Base-by-base conservation (phyloP, 2,329 filamentous ascomycete species). In the Lasiodiplodia citricola region DNA sequence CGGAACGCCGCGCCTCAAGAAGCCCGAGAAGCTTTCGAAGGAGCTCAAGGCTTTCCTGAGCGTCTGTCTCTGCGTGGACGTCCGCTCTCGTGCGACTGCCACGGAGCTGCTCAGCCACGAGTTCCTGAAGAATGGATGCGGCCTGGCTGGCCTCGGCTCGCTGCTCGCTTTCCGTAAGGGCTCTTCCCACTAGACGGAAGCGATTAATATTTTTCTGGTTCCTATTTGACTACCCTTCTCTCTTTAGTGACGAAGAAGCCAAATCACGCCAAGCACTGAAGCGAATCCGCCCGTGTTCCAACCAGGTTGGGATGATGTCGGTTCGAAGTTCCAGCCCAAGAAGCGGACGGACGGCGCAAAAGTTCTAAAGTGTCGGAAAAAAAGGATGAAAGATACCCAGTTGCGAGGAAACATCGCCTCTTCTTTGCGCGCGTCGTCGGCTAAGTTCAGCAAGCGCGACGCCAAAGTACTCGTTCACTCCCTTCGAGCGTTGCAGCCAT, bases 41-140 rank as follows among this genome's bases (percentile, higher is more conserved):
- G 96, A 98, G 82, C 89, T 99, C 74, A 98, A 98, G 86, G 92
- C 93, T 25, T 99, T 99, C 88, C 82, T 99, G 77, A 96, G 92
- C 31, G 94, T 97, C 71, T 99, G 96, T 81, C 86, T 99, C 57
- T 98, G 96, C 75, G 96, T 99, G 57, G 95, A 98, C 76, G 94
- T 99, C 76, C 94, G 95, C 85, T 95, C 92, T 78, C 90, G 96
- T 78, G 96, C 96, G 14, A 97, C 93, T 31, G 94, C 96, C 0
- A 88, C 93, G 70, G 96, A 99, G 82, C 85, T 99, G 62, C 84
- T 98, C 70, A 88, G 90, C 70, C 94, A 98, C 78, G 96, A 98
- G 75, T 99, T 99, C 85, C 83, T 99, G 78, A 94, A 94, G 84
- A 92, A 92, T 75, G 95, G 96, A 23, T 98, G 95, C 84, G 90